Conservation (phyloP, 257 asterid species). For the Solanum medicagineum region DNA sequence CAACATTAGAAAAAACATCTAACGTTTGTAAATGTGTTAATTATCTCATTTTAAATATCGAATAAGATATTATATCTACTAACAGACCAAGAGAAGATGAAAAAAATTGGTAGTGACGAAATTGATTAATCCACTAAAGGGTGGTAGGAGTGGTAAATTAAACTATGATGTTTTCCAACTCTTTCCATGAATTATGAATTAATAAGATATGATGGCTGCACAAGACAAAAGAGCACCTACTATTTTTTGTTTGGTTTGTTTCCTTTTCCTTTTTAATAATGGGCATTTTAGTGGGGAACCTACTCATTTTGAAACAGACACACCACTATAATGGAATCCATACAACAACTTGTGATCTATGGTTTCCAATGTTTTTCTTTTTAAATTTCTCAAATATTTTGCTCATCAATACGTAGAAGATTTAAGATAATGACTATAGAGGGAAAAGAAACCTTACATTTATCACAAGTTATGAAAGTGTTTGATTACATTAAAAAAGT, state of each 20-base stretch:
- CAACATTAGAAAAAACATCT: no score
- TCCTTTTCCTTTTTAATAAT: background rate
- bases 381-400: background rate
- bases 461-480: background rate
- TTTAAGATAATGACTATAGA: no score
- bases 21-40: no score
- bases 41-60: no score
- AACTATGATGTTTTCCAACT: background rate
- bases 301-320: background rate
- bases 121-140: background rate
- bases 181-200: background rate
- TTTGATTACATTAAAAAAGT: background rate
- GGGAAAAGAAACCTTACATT: background rate
- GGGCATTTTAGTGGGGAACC: constrained; percentile 3
- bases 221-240: background rate
- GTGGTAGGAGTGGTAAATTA: background rate
- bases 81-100: background rate
- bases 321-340: background rate
- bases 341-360: background rate
- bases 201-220: background rate
- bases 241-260: background rate
- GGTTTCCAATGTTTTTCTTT: background rate
- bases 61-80: no score
- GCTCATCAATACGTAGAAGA: background rate
- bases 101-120: background rate